phyloP scores from a whole-genome alignment of 2,329 filamentous ascomycete genomes.

The Septoria linicola region DNA sequence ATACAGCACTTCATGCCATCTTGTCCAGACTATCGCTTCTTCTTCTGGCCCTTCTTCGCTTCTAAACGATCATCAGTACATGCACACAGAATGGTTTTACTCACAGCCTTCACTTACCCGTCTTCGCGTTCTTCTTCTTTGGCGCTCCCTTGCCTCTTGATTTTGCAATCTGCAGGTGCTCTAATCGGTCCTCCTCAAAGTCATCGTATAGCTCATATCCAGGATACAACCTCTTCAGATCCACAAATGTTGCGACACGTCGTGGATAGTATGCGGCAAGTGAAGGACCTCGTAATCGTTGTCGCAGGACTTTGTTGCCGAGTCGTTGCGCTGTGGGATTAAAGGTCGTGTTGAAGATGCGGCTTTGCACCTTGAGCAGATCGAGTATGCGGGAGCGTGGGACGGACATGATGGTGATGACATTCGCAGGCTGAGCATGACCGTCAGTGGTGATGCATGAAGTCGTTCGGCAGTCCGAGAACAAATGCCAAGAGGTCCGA shows the following conservation, averaged over 20 bases:
- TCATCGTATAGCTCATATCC: conserved; percentile 71
- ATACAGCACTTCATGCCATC: no score
- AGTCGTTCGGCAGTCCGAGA: neutral
- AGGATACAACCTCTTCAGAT: conserved; percentile 70
- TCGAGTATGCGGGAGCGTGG: conserved; percentile 58
- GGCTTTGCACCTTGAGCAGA: conserved; percentile 88
- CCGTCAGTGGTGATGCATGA: neutral
- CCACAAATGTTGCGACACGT: conserved; percentile 67
- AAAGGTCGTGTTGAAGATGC: conserved; percentile 85
- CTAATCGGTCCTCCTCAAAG: conserved; percentile 74
- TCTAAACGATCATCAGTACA: conserved; percentile 27
- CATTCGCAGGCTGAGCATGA: no score
- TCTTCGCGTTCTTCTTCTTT: conserved; percentile 75
- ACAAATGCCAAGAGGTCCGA: no score
- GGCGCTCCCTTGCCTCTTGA: conserved; percentile 81
- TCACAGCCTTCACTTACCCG: no score
- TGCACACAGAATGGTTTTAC: no score
- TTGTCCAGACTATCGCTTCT: conserved; percentile 39
- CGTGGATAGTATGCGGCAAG: conserved; percentile 87
- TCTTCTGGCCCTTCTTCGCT: conserved; percentile 42
- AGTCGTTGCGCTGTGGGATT: conserved; percentile 80
- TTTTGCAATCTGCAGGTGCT: conserved; percentile 63
- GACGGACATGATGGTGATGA: conserved; percentile 53
- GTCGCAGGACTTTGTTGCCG: conserved; percentile 88
- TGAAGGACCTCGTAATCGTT: conserved; percentile 79